Conservation (phyloP, 495 filamentous ascomycete species). For the Podospora comata region DNA sequence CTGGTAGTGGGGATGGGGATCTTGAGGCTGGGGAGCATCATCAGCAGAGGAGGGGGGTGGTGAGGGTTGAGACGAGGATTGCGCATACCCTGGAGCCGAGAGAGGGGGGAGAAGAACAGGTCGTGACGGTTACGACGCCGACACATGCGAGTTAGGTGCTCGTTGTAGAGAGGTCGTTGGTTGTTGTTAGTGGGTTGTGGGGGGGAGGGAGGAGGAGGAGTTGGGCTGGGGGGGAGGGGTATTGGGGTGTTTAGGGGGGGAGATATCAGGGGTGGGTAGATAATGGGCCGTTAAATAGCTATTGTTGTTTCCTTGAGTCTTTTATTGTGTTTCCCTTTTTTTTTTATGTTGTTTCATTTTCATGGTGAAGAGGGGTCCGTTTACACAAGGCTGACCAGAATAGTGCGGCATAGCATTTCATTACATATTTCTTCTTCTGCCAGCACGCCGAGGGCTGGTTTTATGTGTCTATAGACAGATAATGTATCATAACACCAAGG, state of each 20-base stretch:
- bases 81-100: slow-evolving; percentile 3
- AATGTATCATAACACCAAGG: too few species aligned
- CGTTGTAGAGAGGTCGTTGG: slow-evolving; percentile 9
- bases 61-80: slow-evolving; percentile 19
- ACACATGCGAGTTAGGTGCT: slow-evolving; percentile 16
- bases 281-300: too few species aligned
- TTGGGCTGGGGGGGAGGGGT: background rate
- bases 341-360: too few species aligned
- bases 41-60: slow-evolving; percentile 6
- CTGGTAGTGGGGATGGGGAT: background rate
- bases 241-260: background rate
- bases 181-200: slow-evolving; percentile 6
- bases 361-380: too few species aligned
- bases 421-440: too few species aligned
- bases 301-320: too few species aligned
- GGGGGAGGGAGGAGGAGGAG: background rate
- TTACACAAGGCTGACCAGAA: too few species aligned
- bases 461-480: too few species aligned
- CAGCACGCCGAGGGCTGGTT: too few species aligned
- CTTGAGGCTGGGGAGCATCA: slow-evolving; percentile 8
- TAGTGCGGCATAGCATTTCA: too few species aligned
- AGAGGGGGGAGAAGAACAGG: background rate
- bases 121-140: background rate
- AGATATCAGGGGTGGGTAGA: too few species aligned
- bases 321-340: too few species aligned